Conservation (phyloP, 805 yeast species). For the Suhomyces sp. region DNA sequence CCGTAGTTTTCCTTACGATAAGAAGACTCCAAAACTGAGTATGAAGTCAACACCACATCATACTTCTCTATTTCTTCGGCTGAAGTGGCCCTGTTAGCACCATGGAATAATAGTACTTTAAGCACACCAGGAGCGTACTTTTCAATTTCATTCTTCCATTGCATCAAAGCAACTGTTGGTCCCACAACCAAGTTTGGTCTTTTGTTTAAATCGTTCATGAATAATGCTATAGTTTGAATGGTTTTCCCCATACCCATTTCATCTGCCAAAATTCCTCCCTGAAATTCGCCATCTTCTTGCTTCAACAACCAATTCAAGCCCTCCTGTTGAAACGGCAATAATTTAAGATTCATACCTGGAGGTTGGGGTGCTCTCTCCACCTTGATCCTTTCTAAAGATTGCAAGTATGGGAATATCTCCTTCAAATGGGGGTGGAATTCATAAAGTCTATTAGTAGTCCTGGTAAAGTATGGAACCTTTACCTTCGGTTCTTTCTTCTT, state of each 20-base stretch:
- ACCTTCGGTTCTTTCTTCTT: conserved; percentile 48
- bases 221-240: conserved; percentile 87
- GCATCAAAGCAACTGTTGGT: conserved; percentile 98
- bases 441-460: conserved; percentile 66
- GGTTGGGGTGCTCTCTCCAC: conserved; percentile 74
- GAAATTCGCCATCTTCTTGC: conserved; percentile 76
- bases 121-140: conserved; percentile 74
- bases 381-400: conserved; percentile 42
- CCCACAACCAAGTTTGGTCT: conserved; percentile 89
- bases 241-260: conserved; percentile 99
- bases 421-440: conserved; percentile 77
- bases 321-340: conserved; percentile 90
- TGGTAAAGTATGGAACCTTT: conserved; percentile 64
- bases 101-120: conserved; percentile 76
- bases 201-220: conserved; percentile 65
- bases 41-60: conserved; percentile 88
- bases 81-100: conserved; percentile 69
- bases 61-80: conserved; percentile 55
- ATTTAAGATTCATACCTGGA: conserved; percentile 63
- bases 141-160: conserved; percentile 93
- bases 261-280: conserved; percentile 94
- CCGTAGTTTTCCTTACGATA: conserved; percentile 83
- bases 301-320: conserved; percentile 85
- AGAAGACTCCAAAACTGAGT: conserved; percentile 86
- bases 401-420: conserved; percentile 68